phyloP scores from a whole-genome alignment of 2,329 filamentous ascomycete genomes.

The Monosporascus ibericus region DNA sequence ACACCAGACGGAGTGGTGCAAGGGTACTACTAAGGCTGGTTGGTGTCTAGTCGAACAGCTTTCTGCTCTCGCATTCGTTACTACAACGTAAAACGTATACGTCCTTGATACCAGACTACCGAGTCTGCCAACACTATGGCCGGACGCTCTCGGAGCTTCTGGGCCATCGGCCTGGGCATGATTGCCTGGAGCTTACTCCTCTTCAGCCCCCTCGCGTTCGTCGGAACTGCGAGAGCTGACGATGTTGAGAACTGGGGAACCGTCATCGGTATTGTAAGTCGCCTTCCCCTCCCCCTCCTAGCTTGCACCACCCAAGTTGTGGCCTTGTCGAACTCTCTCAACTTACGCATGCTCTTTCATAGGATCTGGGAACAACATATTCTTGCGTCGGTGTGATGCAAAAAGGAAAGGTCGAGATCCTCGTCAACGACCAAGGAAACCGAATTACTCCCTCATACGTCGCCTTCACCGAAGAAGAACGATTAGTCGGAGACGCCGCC shows the following conservation, averaged over 20 bases:
- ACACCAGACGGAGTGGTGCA: too few relatives aligned
- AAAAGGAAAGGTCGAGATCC: constrained; percentile 89
- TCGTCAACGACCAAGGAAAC: constrained; percentile 95
- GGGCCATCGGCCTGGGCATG: constrained; percentile 78
- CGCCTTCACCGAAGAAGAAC: constrained; percentile 94
- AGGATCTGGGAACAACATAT: constrained; percentile 83
- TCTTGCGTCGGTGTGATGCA: constrained; percentile 94
- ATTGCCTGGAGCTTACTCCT: constrained; percentile 88
- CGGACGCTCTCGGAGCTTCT: constrained; percentile 57
- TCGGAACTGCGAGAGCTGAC: constrained; percentile 68
- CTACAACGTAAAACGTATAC: not conserved
- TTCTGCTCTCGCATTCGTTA: too few relatives aligned
- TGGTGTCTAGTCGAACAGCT: too few relatives aligned
- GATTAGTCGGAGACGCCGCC: constrained; percentile 92
- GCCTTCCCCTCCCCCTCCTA: not conserved
- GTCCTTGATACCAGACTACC: not conserved
- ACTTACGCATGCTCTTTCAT: constrained; percentile 3
- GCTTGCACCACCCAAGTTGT: not conserved
- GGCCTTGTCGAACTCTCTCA: constrained; percentile 12
- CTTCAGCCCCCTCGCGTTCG: constrained; percentile 79
- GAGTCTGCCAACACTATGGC: constrained; percentile 33
- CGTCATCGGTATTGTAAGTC: constrained; percentile 81
- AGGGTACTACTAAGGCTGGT: too few relatives aligned
- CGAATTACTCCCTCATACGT: constrained; percentile 94
- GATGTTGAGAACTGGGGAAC: constrained; percentile 76